Conservation (phyloP, 306 rosid species). For the Cucumis sativus region DNA sequence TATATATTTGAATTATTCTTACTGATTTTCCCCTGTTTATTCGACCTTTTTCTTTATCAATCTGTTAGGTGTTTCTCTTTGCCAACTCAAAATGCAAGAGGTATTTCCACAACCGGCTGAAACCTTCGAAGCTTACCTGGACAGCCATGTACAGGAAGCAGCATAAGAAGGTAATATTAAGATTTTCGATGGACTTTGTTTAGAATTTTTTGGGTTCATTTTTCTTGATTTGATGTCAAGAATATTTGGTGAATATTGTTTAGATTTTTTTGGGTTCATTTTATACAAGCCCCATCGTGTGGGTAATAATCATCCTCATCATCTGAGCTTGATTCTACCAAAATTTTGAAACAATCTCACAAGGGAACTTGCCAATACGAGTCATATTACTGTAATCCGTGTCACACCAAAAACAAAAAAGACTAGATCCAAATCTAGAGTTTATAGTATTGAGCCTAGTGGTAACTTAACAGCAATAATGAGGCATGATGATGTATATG, state of each 20-base stretch:
- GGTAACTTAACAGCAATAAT: neutral
- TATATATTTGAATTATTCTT: too few relatives aligned
- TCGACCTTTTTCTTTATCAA: neutral
- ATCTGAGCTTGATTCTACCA: neutral
- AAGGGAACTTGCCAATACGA: neutral
- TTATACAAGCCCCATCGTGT: neutral
- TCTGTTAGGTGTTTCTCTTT: conserved; percentile 54
- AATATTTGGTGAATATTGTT: neutral
- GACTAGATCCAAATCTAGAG: neutral
- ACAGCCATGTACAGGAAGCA: conserved; percentile 70
- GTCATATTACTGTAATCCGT: neutral
- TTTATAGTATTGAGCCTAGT: neutral
- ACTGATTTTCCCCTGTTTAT: neutral
- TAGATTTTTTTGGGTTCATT: too few relatives aligned
- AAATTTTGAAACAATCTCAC: neutral
- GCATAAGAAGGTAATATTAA: conserved; percentile 38
- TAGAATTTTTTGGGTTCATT: neutral
- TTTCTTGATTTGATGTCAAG: neutral
- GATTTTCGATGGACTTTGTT: neutral
- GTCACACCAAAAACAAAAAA: neutral
- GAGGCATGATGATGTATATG: neutral
- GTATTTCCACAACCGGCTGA: conserved; percentile 63
- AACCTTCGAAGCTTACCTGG: conserved; percentile 80
- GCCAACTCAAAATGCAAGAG: conserved; percentile 67
- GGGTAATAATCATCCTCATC: neutral